Evolutionary conservation across 2,329 filamentous ascomycete genomes (phyloP).

Genomic region (Xylariaceae sp.): DNA sequence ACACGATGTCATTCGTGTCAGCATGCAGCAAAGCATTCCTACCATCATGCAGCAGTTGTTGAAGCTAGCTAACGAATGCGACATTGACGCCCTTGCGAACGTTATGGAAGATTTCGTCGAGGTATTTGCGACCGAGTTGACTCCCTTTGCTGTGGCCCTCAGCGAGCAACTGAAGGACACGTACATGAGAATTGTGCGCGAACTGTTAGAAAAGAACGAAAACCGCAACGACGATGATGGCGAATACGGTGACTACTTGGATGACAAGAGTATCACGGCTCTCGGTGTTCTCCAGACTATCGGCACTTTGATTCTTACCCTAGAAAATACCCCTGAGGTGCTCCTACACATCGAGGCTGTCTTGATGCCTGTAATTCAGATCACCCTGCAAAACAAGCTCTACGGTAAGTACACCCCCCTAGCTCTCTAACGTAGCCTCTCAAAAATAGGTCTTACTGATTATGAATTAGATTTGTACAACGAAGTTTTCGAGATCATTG

Average conservation of each 20-base stretch:
- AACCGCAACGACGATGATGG: constrained; percentile 71
- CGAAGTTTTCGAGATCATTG: constrained; percentile 97
- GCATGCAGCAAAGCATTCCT: constrained; percentile 96
- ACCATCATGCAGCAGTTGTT: constrained; percentile 99
- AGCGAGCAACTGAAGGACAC: constrained; percentile 95
- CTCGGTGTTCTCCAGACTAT: constrained; percentile 96
- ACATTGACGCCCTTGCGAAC: constrained; percentile 93
- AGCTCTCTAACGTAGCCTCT: not conserved
- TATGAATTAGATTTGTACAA: constrained; percentile 73
- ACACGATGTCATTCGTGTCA: constrained; percentile 86
- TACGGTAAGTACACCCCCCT: constrained; percentile 56
- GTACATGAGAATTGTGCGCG: constrained; percentile 86
- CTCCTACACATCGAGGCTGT: constrained; percentile 91
- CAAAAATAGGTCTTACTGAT: constrained; percentile 1
- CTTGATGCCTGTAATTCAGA: constrained; percentile 92
- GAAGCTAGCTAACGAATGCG: constrained; percentile 94
- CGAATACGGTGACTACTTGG: constrained; percentile 81
- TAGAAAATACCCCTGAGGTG: constrained; percentile 96
- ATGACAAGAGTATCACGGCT: constrained; percentile 98
- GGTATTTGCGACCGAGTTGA: constrained; percentile 94
- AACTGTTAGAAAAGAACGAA: constrained; percentile 82
- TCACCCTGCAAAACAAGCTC: constrained; percentile 95
- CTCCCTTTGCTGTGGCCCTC: constrained; percentile 91
- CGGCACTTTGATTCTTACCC: constrained; percentile 88
- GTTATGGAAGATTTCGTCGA: constrained; percentile 99